Percentiles rank a stretch among this genome's conserved stretches.
phyloP scores from a whole-genome alignment of 2,329 filamentous ascomycete species.

The Alternaria sp. region DNA sequence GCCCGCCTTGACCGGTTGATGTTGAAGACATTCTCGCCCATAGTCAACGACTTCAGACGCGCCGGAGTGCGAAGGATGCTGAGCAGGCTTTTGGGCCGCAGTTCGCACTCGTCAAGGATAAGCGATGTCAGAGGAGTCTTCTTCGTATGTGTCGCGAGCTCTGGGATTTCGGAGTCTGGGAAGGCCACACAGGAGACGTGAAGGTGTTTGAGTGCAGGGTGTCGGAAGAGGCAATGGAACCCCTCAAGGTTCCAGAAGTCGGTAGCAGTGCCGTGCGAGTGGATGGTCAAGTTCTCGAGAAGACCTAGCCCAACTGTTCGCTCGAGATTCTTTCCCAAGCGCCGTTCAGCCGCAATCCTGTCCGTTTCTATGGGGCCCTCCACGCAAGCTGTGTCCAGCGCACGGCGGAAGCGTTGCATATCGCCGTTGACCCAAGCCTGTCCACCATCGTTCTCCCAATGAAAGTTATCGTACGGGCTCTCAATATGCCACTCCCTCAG shows the following conservation, averaged over 20 bases:
- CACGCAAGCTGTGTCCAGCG: conserved; percentile 34
- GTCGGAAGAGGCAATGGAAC: conserved; percentile 44
- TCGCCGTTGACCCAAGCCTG: conserved; percentile 41
- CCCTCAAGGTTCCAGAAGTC: conserved; percentile 43
- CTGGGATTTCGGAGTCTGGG: conserved; percentile 18
- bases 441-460: conserved; percentile 34
- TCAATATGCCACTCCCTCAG: conserved; percentile 43
- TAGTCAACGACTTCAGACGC: conserved; percentile 36
- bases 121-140: conserved; percentile 40
- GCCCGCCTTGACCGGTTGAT: conserved; percentile 15
- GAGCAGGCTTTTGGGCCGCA: conserved; percentile 29
- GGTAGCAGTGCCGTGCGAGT: conserved; percentile 39
- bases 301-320: conserved; percentile 33
- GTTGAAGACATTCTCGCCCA: conserved; percentile 45
- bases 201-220: conserved; percentile 40
- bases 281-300: conserved; percentile 40
- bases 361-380: conserved; percentile 20
- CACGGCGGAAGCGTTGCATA: conserved; percentile 39
- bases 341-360: conserved; percentile 18
- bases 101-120: conserved; percentile 45
- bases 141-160: conserved; percentile 24
- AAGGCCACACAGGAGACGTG: conserved; percentile 43
- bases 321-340: conserved; percentile 16
- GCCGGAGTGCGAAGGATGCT: conserved; percentile 38
- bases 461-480: conserved; percentile 45